Evolutionary conservation across 345 rosid genomes (phyloP).

Genomic region (Mallotus nudiflorus): DNA sequence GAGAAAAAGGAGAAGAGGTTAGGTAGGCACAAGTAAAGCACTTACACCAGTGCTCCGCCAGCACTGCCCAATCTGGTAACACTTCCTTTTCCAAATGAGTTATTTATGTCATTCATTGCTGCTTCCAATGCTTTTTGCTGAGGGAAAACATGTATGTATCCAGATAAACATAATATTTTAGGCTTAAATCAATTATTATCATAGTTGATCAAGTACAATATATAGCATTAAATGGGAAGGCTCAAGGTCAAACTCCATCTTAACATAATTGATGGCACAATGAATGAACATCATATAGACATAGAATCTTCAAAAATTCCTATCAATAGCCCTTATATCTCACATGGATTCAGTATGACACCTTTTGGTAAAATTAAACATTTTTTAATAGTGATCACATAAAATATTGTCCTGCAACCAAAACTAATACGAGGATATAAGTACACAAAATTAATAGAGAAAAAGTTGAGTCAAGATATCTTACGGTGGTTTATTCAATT

Average conservation of each 20-base stretch:
- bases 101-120: slow-evolving; percentile 88
- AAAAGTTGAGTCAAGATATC: too few species aligned
- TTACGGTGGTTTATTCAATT: too few species aligned
- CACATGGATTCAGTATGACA: too few species aligned
- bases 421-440: too few species aligned
- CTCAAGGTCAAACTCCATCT: not conserved
- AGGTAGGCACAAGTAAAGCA: slow-evolving; percentile 14
- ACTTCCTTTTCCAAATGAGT: slow-evolving; percentile 91
- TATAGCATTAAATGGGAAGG: not conserved
- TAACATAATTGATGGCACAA: not conserved
- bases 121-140: slow-evolving; percentile 97
- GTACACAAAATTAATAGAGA: too few species aligned
- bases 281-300: too few species aligned
- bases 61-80: slow-evolving; percentile 95
- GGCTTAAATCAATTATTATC: not conserved
- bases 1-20: not conserved
- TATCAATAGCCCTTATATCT: too few species aligned
- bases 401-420: too few species aligned
- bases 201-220: not conserved
- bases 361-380: too few species aligned
- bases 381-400: too few species aligned
- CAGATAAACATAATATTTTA: not conserved
- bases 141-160: not conserved
- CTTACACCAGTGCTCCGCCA: slow-evolving; percentile 93
- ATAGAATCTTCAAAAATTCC: too few species aligned